phyloP scores from a whole-genome alignment of 345 rosid species.

The Barbarea vulgaris region DNA sequence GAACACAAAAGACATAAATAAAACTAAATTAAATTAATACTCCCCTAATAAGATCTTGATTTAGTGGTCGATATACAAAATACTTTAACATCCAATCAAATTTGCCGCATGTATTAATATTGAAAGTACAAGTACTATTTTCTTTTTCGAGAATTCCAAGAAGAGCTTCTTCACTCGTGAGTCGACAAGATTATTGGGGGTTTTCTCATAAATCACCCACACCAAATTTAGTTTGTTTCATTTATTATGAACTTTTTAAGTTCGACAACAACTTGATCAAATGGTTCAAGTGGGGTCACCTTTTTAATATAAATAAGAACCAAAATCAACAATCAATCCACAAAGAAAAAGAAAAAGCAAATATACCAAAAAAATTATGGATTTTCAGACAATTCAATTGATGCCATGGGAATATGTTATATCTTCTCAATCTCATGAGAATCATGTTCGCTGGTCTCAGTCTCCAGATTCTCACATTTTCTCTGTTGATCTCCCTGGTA shows the following conservation, averaged over 20 bases:
- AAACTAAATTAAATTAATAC: too few species aligned
- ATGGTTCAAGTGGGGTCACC: conserved; percentile 22
- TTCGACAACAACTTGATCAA: conserved; percentile 38
- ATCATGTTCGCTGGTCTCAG: conserved; percentile 68
- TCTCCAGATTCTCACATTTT: conserved; percentile 68
- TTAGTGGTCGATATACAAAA: background rate
- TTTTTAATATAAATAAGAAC: conserved; percentile 2
- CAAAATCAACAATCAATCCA: background rate
- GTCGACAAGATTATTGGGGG: background rate
- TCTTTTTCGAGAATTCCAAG: background rate
- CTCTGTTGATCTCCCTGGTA: conserved; percentile 80
- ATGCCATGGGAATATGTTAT: conserved; percentile 56
- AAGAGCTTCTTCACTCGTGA: background rate
- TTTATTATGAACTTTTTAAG: background rate
- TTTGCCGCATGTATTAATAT: background rate
- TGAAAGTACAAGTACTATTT: background rate
- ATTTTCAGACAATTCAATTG: conserved; percentile 41
- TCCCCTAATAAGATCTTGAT: background rate
- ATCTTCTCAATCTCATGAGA: conserved; percentile 45
- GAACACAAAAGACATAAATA: background rate
- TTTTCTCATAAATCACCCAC: background rate
- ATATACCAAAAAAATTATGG: conserved; percentile 43
- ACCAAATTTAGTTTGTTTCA: background rate
- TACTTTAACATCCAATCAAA: background rate
- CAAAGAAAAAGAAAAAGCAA: background rate